Conservation (phyloP, 176 grass and related monocot genomes). For the Oryza glumipatula region DNA sequence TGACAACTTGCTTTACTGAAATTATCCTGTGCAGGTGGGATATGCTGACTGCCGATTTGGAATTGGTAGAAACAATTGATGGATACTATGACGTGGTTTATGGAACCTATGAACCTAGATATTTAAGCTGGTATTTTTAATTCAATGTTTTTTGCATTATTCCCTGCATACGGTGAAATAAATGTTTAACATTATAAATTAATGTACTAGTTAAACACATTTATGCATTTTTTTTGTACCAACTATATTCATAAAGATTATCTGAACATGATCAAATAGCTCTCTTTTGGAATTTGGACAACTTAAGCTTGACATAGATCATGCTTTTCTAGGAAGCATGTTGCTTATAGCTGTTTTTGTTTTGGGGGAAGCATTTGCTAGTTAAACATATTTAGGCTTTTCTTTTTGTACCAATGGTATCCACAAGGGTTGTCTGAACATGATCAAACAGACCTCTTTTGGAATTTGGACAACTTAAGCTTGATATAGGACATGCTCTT, state of each 20-base stretch:
- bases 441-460: not conserved
- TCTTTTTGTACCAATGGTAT: not conserved
- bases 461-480: constrained; percentile 26
- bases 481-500: not conserved
- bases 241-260: not conserved
- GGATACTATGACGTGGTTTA: constrained; percentile 90
- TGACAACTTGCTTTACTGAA: constrained; percentile 24
- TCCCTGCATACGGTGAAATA: not conserved
- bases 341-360: no score
- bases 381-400: constrained; percentile 1
- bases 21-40: constrained; percentile 80
- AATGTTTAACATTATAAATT: not conserved
- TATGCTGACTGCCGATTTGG: constrained; percentile 85
- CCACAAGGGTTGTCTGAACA: constrained; percentile 7
- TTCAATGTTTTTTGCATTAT: constrained; percentile 7
- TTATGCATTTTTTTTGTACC: not conserved
- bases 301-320: constrained; percentile 24
- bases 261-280: no score
- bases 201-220: not conserved
- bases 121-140: constrained; percentile 69
- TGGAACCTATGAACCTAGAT: constrained; percentile 88
- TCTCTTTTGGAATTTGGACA: constrained; percentile 20
- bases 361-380: not conserved
- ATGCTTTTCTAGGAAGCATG: not conserved
- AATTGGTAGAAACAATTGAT: constrained; percentile 72